A percentile compares a stretch with the other conserved stretches of the same genome.
Conservation (phyloP, 1,139 yeast genomes). For the Kodamaea sp. region DNA sequence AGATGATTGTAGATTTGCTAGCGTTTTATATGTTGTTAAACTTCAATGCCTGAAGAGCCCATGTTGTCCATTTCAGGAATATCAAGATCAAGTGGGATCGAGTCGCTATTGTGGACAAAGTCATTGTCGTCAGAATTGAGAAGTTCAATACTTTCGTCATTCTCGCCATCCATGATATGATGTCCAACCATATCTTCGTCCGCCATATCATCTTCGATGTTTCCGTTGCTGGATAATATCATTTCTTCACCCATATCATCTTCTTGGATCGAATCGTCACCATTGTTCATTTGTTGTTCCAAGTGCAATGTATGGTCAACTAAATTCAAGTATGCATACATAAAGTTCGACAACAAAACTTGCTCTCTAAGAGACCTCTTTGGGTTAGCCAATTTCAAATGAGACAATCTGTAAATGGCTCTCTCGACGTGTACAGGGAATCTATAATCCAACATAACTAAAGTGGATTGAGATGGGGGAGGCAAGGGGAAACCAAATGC, state of each 20-base stretch:
- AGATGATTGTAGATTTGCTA: too few relatives aligned
- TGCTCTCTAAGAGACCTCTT: constrained; percentile 88
- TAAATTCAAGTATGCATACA: constrained; percentile 93
- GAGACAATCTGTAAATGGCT: constrained; percentile 89
- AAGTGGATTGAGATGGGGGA: constrained; percentile 69
- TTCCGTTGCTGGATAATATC: constrained; percentile 12
- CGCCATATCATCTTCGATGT: constrained; percentile 11
- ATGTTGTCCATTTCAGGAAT: constrained; percentile 2
- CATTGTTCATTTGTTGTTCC: constrained; percentile 46
- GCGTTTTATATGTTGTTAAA: background rate
- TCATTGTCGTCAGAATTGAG: constrained; percentile 12
- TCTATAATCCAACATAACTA: constrained; percentile 76
- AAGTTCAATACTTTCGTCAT: constrained; percentile 3
- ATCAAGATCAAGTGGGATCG: constrained; percentile 20
- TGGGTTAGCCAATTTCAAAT: constrained; percentile 89
- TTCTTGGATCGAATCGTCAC: constrained; percentile 13
- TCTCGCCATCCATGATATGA: constrained; percentile 6
- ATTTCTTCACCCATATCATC: constrained; percentile 15
- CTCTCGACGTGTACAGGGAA: constrained; percentile 94
- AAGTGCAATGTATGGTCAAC: constrained; percentile 84
- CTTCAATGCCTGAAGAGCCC: constrained; percentile 2
- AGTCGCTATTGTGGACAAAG: constrained; percentile 12
- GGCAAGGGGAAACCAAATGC: constrained; percentile 87
- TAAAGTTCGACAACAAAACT: constrained; percentile 87
- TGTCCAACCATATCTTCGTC: constrained; percentile 11